phyloP scores from a whole-genome alignment of 2,329 filamentous ascomycete genomes.

The Xylaria multiplex region DNA sequence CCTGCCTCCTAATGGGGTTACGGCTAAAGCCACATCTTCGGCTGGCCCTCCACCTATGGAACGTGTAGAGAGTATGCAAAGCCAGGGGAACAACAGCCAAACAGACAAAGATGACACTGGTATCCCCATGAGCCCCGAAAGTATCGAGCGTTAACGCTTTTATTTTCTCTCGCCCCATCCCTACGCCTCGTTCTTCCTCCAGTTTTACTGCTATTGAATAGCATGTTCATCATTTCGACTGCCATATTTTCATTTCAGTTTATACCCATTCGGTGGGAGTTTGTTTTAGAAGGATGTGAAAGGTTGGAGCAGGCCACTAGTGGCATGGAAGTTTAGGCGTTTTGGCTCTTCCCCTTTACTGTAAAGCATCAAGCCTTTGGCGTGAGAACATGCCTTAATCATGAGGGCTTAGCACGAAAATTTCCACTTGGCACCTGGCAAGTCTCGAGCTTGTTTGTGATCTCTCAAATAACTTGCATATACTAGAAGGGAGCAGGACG shows the following conservation, averaged over 20 bases:
- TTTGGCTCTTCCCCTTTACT: slow-evolving; percentile 29
- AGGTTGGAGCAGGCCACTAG: slow-evolving; percentile 21
- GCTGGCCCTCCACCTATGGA: slow-evolving; percentile 62
- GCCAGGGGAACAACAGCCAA: slow-evolving; percentile 67
- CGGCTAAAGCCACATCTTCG: slow-evolving; percentile 52
- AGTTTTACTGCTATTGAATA: slow-evolving; percentile 13
- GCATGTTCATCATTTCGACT: slow-evolving; percentile 25
- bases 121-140: slow-evolving; percentile 84
- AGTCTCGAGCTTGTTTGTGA: slow-evolving; percentile 22
- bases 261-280: slow-evolving; percentile 41
- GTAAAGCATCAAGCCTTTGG: slow-evolving; percentile 23
- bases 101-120: slow-evolving; percentile 76
- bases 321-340: slow-evolving; percentile 30
- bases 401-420: slow-evolving; percentile 13
- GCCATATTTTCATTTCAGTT: slow-evolving; percentile 30
- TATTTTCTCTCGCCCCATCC: background rate
- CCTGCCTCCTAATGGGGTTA: slow-evolving; percentile 48
- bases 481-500: slow-evolving; percentile 25
- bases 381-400: slow-evolving; percentile 12
- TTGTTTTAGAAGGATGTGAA: slow-evolving; percentile 34
- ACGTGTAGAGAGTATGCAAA: slow-evolving; percentile 66
- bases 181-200: background rate
- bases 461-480: slow-evolving; percentile 35
- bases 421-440: slow-evolving; percentile 11
- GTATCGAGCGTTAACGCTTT: slow-evolving; percentile 63